Evolutionary conservation across 1,284 basidiomycete species (phyloP), one percentile per base, ranked within the genome.

Genomic region (Somion occarium): DNA sequence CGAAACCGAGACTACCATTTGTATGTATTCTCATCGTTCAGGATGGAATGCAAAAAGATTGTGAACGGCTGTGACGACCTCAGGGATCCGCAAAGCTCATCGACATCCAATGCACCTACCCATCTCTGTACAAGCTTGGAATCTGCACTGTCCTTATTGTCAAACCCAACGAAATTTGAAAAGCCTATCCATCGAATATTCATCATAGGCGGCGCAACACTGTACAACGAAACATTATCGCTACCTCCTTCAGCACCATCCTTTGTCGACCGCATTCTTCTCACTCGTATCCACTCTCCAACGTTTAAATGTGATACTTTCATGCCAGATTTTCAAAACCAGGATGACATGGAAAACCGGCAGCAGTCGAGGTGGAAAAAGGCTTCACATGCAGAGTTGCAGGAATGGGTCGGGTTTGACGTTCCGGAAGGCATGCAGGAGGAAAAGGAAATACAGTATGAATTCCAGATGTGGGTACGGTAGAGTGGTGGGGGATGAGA

Each of bases 381-480:
- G 58, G 74, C 81, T 27, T 69, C 75, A 18, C 83, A 90, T 60
- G 70, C 71, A 19, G 85, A 83, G 52, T 70, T 95, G 62, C 67
- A 76, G 54, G 73, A 73, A 15, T 96, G 91, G 91, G 81, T 82
- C 0, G 92, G 87, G 38, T 88, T 88, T 61, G 80, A 85, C 3
- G 91, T 95, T 46, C 78, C 86, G 18, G 71, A 75, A 56, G 91
- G 90, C 2, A 72, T 81, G 59, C 83, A 91, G 65, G 80, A 83
- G 63, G 93, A 96, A 69, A 88, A 88, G 53, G 91, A 84, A 11
- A 75, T 91, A 45, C 73, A 78, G 61, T 96, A 95, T 67, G 86
- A 90, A 70, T 96, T 86, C 68, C 90, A 97, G 74, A 93, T 96
- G 91, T 96, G 93, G 93, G 75, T 82, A 47, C 71, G 82, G 39